Conservation (phyloP, 495 filamentous ascomycete genomes). For the Sphaerosporella brunnea region DNA sequence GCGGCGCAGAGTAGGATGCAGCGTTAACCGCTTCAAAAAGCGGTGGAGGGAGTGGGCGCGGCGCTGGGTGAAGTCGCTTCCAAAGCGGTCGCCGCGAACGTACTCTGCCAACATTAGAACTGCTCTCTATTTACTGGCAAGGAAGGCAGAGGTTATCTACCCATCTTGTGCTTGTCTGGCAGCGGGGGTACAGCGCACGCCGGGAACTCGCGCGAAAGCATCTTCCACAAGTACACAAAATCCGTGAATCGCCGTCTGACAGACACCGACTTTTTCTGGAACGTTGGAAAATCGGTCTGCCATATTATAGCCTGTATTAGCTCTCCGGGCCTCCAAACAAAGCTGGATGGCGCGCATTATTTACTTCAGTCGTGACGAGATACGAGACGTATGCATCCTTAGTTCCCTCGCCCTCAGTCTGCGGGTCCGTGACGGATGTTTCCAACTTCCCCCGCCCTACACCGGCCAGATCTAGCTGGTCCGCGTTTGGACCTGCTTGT, state of each 20-base stretch:
- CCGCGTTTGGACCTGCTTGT: slow-evolving; percentile 39
- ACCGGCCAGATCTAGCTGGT: slow-evolving; percentile 45
- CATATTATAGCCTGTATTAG: background rate
- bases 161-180: slow-evolving; percentile 95
- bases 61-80: slow-evolving; percentile 77
- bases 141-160: slow-evolving; percentile 8
- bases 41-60: slow-evolving; percentile 80
- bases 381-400: slow-evolving; percentile 96
- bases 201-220: slow-evolving; percentile 67
- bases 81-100: slow-evolving; percentile 88
- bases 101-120: slow-evolving; percentile 39
- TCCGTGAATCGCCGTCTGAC: slow-evolving; percentile 89
- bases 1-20: slow-evolving; percentile 82
- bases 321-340: background rate
- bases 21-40: slow-evolving; percentile 68
- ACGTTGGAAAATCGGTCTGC: slow-evolving; percentile 84
- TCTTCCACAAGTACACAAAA: slow-evolving; percentile 92
- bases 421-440: slow-evolving; percentile 59
- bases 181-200: slow-evolving; percentile 84
- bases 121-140: no score
- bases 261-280: slow-evolving; percentile 55
- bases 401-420: slow-evolving; percentile 91
- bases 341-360: slow-evolving; percentile 24
- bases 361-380: slow-evolving; percentile 72
- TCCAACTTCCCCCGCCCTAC: slow-evolving; percentile 65